Base-by-base conservation (phyloP, 371 early-diverging fungal genomes). In the Haplosporangium sp. region DNA sequence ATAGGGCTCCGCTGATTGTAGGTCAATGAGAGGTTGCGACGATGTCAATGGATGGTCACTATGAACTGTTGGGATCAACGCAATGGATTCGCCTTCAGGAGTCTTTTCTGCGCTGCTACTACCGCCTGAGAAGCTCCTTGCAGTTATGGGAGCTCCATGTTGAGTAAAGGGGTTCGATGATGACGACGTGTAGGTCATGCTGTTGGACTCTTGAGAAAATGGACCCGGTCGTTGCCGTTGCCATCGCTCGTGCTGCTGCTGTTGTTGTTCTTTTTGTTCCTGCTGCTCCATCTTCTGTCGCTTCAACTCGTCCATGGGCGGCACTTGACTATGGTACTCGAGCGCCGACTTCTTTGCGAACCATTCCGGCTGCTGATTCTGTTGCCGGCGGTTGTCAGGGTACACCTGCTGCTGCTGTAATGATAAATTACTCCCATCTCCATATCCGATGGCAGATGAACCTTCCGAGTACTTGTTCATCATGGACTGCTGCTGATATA, bases 331-430 rank as follows among this genome's bases (percentile, higher is more conserved):
- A 16, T 77, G 61, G 43, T 70, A 70, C 51, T 76, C 76, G 0
- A 76, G 55, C 2, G 77, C 71, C n/a, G 71, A 71, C 41, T 77
- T 77, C 40, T 63, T 36, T 0, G 54, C 47, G 42, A 77, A 67
- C 71, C 71, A 77, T 1, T 46, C 59, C 2, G 79, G 69, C 40
- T 67, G 79, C 41, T 51, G 50, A 10, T 52, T 5, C 20, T 38
- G 48, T 11, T 29, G n/a, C 18, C 21, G 57, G 18, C 41, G 43
- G 20, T 42, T 23, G 18, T 46, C 20, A 40, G 2, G 20, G 48
- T 43, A 18, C 14, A 18, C 14, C 23, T 60, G 61, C 14, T 47
- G 50, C 29, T 59, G 59, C 9, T 60, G 38, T 10, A 71, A 57
- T 12, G 50, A 43, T 11, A 48, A 38, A 13, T 63, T 56, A 21